A percentile compares a stretch with the other conserved stretches of the same genome.
Conservation (phyloP, 495 filamentous ascomycete genomes). For the Penicillium mononematosum region DNA sequence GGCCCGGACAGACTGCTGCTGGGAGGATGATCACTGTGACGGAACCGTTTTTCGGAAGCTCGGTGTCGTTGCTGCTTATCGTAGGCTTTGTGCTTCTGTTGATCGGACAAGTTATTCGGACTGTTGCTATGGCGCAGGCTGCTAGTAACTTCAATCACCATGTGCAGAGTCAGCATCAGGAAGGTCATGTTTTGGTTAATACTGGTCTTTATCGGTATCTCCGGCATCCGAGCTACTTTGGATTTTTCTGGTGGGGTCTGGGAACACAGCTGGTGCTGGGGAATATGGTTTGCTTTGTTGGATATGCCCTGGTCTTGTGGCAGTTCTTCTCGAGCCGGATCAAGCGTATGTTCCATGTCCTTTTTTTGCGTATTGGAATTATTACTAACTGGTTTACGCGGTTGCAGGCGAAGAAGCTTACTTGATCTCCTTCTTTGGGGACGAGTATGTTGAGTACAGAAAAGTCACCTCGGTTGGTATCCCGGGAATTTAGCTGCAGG, state of each 20-base stretch:
- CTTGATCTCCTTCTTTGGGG: constrained; percentile 77
- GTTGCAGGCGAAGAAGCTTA: constrained; percentile 69
- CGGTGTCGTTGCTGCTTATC: constrained; percentile 31
- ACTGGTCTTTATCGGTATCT: constrained; percentile 62
- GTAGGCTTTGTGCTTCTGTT: constrained; percentile 63
- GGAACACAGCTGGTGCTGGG: constrained; percentile 89
- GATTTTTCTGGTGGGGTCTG: constrained; percentile 97
- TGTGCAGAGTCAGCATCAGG: constrained; percentile 64
- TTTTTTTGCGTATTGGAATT: not conserved
- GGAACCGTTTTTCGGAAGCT: constrained; percentile 13
- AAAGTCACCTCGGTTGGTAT: constrained; percentile 68
- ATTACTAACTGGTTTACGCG: constrained; percentile 9
- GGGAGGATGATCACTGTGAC: constrained; percentile 32
- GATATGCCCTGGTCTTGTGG: constrained; percentile 75
- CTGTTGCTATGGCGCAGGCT: constrained; percentile 81
- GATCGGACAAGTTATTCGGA: constrained; percentile 70
- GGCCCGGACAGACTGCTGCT: constrained; percentile 38
- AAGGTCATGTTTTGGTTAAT: constrained; percentile 76
- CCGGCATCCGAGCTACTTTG: constrained; percentile 91
- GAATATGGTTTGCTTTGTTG: constrained; percentile 73
- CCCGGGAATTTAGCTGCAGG: constrained; percentile 55
- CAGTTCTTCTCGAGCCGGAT: constrained; percentile 77
- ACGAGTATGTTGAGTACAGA: constrained; percentile 75
- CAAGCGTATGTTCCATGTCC: constrained; percentile 47
- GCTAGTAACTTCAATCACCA: constrained; percentile 91